Base-by-base conservation (phyloP, 2,329 filamentous ascomycete genomes). In the Scorias spongiosa region DNA sequence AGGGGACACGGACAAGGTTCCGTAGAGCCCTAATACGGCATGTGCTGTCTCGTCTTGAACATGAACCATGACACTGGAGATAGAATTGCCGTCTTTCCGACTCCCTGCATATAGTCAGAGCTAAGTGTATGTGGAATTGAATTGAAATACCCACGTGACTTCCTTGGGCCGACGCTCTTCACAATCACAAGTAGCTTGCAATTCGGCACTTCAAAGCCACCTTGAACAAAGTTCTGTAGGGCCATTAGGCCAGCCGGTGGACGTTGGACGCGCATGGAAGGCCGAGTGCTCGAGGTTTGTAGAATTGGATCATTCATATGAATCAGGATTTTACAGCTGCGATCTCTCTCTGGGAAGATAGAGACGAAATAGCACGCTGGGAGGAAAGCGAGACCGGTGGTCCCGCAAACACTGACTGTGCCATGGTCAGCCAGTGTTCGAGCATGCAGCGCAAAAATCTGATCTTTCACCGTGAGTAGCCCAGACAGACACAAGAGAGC, bases 1-100 rank as follows among this genome's bases (percentile, higher is more conserved):
- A 14, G 57, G 57, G 9, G 57, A 55, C 7, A 42, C 47, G 4
- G 69, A 64, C 39, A 70, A 60, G n/a, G 68, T 64, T 30, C 67
- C 67, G 68, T 74, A 79, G 4, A 78, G 59, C 12, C 67, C 74
- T n/a, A 79, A 58, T 2, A 64, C 60, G 4, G 68, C 68, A 46
- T 69, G 67, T 1, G 66, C 66, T 1, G 74, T 78, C 51, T 78
- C 68, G 54, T 80, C 76, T 51, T 76, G 75, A 9, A 79, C 58
- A 4, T 63, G 60, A 3, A 79, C 57, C 39, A 72, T 71, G 20
- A 71, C 53, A 10, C 74, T 61, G 28, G 71, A 64, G 1, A 64
- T 60, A n/a, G 60, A 56, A 2, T 53, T 62, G 36, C 67, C 63
- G 26, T 64, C 66, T 48, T 71, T 73, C 45, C 66, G 69, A 2